Percentiles rank a stretch among this genome's conserved stretches.
Evolutionary conservation across 208 protist genomes (phyloP).

Genomic region (Naegleria lovaniensis): DNA sequence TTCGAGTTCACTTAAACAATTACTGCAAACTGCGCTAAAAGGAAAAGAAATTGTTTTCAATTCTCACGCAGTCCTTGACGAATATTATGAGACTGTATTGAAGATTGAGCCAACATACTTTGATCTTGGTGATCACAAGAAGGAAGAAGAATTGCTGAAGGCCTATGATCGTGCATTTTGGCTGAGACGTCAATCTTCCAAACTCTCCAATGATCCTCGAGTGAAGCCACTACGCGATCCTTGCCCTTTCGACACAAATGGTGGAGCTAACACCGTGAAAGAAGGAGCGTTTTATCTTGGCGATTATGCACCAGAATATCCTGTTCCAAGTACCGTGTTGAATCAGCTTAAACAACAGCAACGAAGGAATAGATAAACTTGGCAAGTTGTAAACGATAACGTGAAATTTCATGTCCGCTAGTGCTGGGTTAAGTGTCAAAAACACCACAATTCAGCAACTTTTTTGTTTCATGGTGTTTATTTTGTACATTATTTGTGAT

Average conservation of each 20-base stretch:
- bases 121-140: background rate
- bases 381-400: too few relatives aligned
- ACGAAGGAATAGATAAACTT: background rate
- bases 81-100: background rate
- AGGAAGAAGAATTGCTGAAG: background rate
- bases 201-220: background rate
- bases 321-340: background rate
- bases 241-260: background rate
- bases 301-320: background rate
- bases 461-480: background rate
- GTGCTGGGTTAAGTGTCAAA: too few relatives aligned
- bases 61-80: background rate
- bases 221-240: background rate
- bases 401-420: too few relatives aligned
- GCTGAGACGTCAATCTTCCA: background rate
- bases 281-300: background rate
- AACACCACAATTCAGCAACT: too few relatives aligned
- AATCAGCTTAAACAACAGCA: background rate
- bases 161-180: background rate
- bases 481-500: background rate
- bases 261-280: background rate
- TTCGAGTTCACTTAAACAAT: background rate
- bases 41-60: background rate
- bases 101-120: background rate
- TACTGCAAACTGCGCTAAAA: background rate